These are phyloP conservation scores for Onygena corvina DNA, from an alignment of 2,329 filamentous ascomycete species.

Conservation along the genomic window DNA sequence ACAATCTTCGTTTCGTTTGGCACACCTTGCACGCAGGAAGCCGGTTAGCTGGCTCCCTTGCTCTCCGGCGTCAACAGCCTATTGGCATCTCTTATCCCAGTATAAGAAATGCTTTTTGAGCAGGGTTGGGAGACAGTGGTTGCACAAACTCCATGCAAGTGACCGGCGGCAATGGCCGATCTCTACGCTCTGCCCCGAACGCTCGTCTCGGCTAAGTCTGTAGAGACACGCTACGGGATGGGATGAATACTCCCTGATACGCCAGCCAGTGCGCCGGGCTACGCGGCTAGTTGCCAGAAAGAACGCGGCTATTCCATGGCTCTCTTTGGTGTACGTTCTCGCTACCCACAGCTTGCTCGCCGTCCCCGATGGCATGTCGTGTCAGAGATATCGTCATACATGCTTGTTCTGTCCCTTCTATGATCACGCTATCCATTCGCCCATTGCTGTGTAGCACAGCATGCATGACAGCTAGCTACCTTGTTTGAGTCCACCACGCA, in stretches of 20 bases:
- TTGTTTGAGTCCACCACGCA: background rate
- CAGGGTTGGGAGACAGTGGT: background rate
- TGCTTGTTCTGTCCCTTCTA: background rate
- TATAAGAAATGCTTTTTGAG: too few relatives aligned
- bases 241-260: background rate
- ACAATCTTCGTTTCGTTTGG: too few relatives aligned
- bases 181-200: too few relatives aligned
- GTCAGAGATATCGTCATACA: background rate
- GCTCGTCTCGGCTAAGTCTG: too few relatives aligned
- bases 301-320: background rate
- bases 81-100: too few relatives aligned
- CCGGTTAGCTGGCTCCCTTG: too few relatives aligned
- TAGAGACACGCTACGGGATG: background rate
- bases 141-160: constrained; percentile 1
- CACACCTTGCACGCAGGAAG: too few relatives aligned
- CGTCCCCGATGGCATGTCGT: constrained; percentile 2
- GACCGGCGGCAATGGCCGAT: background rate
- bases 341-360: background rate
- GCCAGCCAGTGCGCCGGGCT: too few relatives aligned
- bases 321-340: background rate
- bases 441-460: background rate
- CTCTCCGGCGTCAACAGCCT: too few relatives aligned
- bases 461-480: background rate
- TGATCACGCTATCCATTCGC: too few relatives aligned
- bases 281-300: too few relatives aligned